Conservation (phyloP, 2,329 filamentous ascomycete species). For the Pseudogymnoascus sp. region DNA sequence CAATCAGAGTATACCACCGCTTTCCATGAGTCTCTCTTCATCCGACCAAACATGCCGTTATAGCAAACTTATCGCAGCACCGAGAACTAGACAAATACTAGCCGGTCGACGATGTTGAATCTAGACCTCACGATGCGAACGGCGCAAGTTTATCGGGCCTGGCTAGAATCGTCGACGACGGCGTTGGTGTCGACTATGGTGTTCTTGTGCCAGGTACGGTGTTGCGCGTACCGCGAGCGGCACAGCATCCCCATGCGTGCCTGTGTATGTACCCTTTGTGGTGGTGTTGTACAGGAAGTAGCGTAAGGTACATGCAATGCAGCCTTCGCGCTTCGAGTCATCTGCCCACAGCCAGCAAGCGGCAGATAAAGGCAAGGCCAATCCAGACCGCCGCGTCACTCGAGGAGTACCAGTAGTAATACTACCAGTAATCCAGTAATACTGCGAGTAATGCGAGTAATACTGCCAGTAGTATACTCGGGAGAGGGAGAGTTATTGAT, state of each 20-base stretch:
- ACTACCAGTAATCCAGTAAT: neutral
- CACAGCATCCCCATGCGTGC: constrained; percentile 1
- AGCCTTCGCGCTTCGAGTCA: neutral
- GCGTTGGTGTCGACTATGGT: neutral
- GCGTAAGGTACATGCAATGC: neutral
- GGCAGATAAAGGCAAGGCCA: neutral
- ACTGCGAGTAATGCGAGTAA: too few species aligned
- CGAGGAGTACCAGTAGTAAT: too few species aligned
- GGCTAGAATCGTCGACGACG: neutral
- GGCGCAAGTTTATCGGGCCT: neutral
- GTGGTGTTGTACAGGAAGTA: neutral
- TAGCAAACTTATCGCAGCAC: neutral
- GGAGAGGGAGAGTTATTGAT: neutral
- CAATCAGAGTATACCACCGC: too few species aligned
- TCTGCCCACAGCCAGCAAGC: neutral
- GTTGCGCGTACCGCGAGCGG: neutral
- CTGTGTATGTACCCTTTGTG: neutral
- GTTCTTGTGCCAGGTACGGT: neutral
- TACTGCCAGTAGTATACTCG: too few species aligned
- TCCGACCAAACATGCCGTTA: neutral
- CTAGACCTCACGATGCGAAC: neutral
- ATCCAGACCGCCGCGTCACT: neutral
- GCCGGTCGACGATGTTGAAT: neutral
- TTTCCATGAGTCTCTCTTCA: neutral
- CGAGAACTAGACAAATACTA: neutral